Base-by-base conservation (phyloP, 768 basidiomycete genomes). In the Russula sp. region DNA sequence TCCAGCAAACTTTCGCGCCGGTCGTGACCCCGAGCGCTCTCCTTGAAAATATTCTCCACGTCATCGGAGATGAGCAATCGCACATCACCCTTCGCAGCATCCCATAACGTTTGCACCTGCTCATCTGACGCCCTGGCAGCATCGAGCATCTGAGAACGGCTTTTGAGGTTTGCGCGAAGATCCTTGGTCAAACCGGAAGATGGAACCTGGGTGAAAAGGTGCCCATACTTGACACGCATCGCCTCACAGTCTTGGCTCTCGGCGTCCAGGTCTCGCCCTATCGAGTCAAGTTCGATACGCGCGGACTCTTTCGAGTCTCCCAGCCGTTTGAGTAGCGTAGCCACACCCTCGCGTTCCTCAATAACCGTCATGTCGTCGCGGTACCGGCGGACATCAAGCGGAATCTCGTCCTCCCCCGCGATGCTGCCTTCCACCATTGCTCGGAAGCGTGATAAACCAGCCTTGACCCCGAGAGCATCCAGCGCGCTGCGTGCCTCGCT, bases 181-280 rank as follows among this genome's bases (percentile, higher is more conserved):
- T 78, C 73, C 71, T 89, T 87, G 47, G 87, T 89, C 60, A 86
- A 73, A 1, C 82, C 79, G 0, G 90, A 85, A 5, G 88, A 88
- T 0, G 96, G 95, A 9, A 83, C 81, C 73, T 97, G 95, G 8
- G 87, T 85, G 87, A 92, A 98, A 34, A 83, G 72, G 66, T 93
- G 87, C 35, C 87, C 87, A 72, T 92, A 95, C 72, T 88, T 88
- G 69, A 93, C 87, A 58, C 94, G 78, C 85, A 87, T 83, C 52
- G 81, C 77, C 74, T 99, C 96, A 73, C 94, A 98, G 50, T 94
- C 93, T 65, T 85, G 77, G 38, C 83, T 85, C 73, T 98, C 97
- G 42, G 75, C 74, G 16, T 97, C 95, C 43, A 99, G 75, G 51
- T 93, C 85, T 4, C 79, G 75, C 3, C 80, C 78, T 43, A 87